phyloP scores from a whole-genome alignment of 306 rosid species.

The Fragaria ananassa region DNA sequence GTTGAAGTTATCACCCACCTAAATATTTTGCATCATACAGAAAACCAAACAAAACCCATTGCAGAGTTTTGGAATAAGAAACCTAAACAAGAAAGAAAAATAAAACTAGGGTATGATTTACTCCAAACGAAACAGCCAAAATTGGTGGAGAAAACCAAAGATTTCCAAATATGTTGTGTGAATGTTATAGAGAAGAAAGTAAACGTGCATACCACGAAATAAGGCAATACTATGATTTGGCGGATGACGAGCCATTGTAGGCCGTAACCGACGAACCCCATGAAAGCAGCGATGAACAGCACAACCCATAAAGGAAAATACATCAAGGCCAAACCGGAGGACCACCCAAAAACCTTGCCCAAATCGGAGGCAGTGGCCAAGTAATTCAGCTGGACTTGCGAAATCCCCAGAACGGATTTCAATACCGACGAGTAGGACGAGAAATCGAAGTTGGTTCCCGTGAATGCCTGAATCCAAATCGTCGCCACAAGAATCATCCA shows the following conservation, averaged over 20 bases:
- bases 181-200: background rate
- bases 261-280: slow-evolving; percentile 76
- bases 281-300: slow-evolving; percentile 67
- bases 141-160: background rate
- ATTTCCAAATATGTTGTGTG: background rate
- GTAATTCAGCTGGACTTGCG: slow-evolving; percentile 77
- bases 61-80: background rate
- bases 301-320: slow-evolving; percentile 59
- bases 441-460: slow-evolving; percentile 90
- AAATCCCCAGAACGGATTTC: slow-evolving; percentile 60
- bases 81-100: background rate
- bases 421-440: slow-evolving; percentile 76
- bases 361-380: slow-evolving; percentile 79
- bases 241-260: slow-evolving; percentile 74
- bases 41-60: background rate
- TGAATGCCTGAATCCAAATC: slow-evolving; percentile 89
- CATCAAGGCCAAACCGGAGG: slow-evolving; percentile 70
- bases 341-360: slow-evolving; percentile 90
- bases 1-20: background rate
- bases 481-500: slow-evolving; percentile 87
- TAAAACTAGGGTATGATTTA: background rate
- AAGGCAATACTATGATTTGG: slow-evolving; percentile 52
- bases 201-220: slow-evolving; percentile 65
- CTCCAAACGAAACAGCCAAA: background rate
- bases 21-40: background rate